Base-by-base conservation (phyloP, 306 rosid genomes). In the Quercus ilex region DNA sequence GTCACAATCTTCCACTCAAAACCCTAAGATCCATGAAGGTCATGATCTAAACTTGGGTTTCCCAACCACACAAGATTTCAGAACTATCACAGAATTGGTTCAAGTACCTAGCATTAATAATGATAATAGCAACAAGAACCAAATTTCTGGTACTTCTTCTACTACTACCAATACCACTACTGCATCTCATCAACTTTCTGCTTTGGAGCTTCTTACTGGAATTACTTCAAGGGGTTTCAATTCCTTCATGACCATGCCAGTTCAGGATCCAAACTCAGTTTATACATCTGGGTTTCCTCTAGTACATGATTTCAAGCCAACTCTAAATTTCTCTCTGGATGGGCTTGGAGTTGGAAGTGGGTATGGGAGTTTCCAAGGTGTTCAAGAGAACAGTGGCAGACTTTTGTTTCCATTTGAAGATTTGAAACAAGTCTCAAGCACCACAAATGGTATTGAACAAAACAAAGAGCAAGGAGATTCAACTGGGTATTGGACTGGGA, bases 401-500 rank as follows among this genome's bases (percentile, higher is more conserved):
- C 72, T 86, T 55, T 77, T 85, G 85, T 89, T 92, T 69, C 97
- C 93, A 0, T 89, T 92, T 77, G 88, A 89, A 72, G 92, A 92
- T 75, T 82, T 86, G 64, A 90, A 86, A 59, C 94, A 89, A 70
- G 83, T 79, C 6, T 69, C 88, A 59, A 67, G 35, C 81, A 63
- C 60, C 82, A 68, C 60, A 20, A 60, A 67, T 25, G 84, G 83
- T 17, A 74, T 78, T 74, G 77, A 80, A 63, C 83, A 82, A 70
- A 78, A 79, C 21, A 84, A 89, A 73, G 85, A 85, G 65, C 92
- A 87, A 75, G 92, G 86, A 14, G 91, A 86, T 76, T 85, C 91
- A 67, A 67, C 70, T 55, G 97, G 96, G 70, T 89, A 79, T 83
- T 93, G 97, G 97, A 89, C 82, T 81, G 92, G 94, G 55, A 91